A percentile compares a stretch with the other conserved stretches of the same genome.
These are phyloP conservation scores for Trichoderma sp. DNA, from an alignment of 2,329 filamentous ascomycete species.

Conservation along the genomic window DNA sequence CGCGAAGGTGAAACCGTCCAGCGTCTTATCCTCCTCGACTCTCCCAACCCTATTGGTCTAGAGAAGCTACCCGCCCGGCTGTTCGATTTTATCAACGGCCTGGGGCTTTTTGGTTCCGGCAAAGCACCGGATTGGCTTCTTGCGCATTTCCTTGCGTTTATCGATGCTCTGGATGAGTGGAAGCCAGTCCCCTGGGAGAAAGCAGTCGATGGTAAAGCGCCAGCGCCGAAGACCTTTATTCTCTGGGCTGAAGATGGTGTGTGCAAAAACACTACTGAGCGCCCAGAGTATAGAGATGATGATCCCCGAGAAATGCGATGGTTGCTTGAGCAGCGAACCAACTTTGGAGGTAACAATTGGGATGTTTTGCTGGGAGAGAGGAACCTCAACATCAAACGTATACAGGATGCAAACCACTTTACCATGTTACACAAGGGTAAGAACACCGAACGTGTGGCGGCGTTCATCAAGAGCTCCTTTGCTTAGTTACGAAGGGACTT, in stretches of 20 bases:
- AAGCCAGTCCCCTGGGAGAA: constrained; percentile 59
- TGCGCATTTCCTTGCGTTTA: constrained; percentile 69
- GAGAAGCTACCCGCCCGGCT: constrained; percentile 63
- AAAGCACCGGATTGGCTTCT: constrained; percentile 71
- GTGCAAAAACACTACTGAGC: constrained; percentile 63
- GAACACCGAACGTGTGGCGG: constrained; percentile 4
- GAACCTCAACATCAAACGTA: constrained; percentile 11
- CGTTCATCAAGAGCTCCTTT: constrained; percentile 7
- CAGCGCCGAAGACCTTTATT: constrained; percentile 62
- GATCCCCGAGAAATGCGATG: constrained; percentile 49
- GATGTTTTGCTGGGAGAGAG: constrained; percentile 60
- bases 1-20: constrained; percentile 58
- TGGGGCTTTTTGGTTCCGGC: constrained; percentile 66
- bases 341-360: constrained; percentile 72
- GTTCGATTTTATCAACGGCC: constrained; percentile 70
- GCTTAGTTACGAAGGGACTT: background rate
- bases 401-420: constrained; percentile 63
- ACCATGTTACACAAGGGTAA: constrained; percentile 60
- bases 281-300: constrained; percentile 31
- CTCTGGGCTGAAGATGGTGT: constrained; percentile 74
- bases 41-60: constrained; percentile 64
- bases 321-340: constrained; percentile 69
- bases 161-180: constrained; percentile 68
- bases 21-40: constrained; percentile 64
- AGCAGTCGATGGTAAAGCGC: constrained; percentile 36